Evolutionary conservation across 2,329 filamentous ascomycete genomes (phyloP), one percentile per base, ranked within the genome.

Genomic region (Oidium heveae): DNA sequence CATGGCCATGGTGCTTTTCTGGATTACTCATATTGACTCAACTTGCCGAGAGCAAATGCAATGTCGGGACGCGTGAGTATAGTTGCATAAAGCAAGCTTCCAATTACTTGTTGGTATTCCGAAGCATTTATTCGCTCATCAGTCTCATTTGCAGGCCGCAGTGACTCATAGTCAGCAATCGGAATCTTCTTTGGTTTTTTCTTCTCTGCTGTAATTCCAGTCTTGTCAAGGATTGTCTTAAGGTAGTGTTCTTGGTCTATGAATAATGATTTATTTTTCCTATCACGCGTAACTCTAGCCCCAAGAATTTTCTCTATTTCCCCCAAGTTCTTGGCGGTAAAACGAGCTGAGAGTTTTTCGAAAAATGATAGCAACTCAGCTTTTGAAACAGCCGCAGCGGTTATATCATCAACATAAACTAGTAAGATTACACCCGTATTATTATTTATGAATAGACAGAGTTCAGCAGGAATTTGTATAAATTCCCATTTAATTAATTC

Each of bases 311-410:
- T 52, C 20, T 52, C 18, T 36, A 52, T 52, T 28, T 52, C 50
- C 50, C 50, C 50, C 50, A 52, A 33, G 32, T 52, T 37, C 32
- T 52, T 52, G 28, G 50, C 50, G 3, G 34, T 52, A 33, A 52
- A 52, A 18, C 32, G 15, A 36, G 18, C 18, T 16, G 50, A 52
- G 28, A 52, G 32, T 16, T 33, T 16, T 20, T 52, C 34, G 37
- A 36, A 52, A 20, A 52, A 36, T 33, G 8, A n/a, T 10, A 5
- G 18, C 7, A 52, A 36, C 18, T 52, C 5, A 12, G 10, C 22
- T 20, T 52, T 52, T 15, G 24, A n/a, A 16, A 8, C 18, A 4
- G 32, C 50, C 4, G 50, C 50, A 12, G 50, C n/a, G 5, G 34
- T 16, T 5, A 52, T 52, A 52, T 52, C 32, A 20, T 52, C 50